Evolutionary conservation across 176 grass and related monocot species (phyloP), one percentile per base, ranked within the genome.

Genomic region (Oryza brachyantha): DNA sequence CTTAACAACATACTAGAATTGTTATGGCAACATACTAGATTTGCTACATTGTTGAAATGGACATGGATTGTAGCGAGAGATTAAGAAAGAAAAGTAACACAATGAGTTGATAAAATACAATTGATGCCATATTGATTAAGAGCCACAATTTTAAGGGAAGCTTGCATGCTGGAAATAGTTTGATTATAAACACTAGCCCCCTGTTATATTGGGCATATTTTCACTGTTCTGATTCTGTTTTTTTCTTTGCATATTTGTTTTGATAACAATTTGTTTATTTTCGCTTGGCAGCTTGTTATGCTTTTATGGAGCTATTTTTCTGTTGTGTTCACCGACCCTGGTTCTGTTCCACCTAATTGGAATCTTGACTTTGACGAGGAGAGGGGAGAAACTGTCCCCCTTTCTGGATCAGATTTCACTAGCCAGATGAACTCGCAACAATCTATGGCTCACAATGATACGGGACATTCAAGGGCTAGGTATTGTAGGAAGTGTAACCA

Each of bases 271-370:
- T 35, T 70, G 61, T 68, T 38, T 43, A 70, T 64, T 29, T 29
- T 52, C 71, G 36, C 55, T 65, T 35, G 88, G 73, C 85, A 98
- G 95, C 87, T 97, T 65, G 85, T 34, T 70, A 90, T 97, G 87
- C 95, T 97, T 77, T 76, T 97, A 29, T 97, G 95, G 95, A 92
- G 87, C 78, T 97, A 97, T 68, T 97, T 97, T 78, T 92, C 89
- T 63, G 89, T 90, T 52, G 95, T 97, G 13, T 79, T 92, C 54
- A 97, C 95, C 10, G 81, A 92, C 65, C 95, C 92, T 78, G 95
- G 95, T 17, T 86, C 79, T 77, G 89, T 94, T 48, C 89, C 95
- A 16, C 83, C 85, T 11, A 94, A 92, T 86, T 97, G 91, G 91
- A 94, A 91, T 72, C 91, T 88, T 88, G 64, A 76, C 28, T 61